Percentiles rank a stretch among this genome's conserved stretches.
Evolutionary conservation across 2,329 filamentous ascomycete genomes (phyloP).

Genomic region (Cladosporium oxysporum): DNA sequence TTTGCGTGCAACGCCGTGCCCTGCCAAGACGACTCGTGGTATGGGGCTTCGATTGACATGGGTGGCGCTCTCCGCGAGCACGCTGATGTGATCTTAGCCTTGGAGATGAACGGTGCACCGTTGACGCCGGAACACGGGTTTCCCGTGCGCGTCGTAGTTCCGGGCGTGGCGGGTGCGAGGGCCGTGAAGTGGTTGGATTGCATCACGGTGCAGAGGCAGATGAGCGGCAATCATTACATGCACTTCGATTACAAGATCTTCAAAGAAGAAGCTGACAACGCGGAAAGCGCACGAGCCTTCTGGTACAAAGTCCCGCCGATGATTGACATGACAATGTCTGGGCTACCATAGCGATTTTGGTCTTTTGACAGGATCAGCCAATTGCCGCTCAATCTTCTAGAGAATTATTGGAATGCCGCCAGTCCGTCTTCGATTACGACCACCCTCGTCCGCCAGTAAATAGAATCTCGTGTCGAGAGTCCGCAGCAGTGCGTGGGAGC

Average conservation of each 20-base stretch:
- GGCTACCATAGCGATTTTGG: too few species aligned
- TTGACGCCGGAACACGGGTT: constrained; percentile 67
- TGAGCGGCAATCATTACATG: constrained; percentile 58
- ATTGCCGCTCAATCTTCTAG: too few species aligned
- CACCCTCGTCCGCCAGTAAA: too few species aligned
- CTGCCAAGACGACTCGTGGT: constrained; percentile 61
- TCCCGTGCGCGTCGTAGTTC: constrained; percentile 62
- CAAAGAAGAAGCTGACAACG: constrained; percentile 52
- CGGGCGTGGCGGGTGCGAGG: constrained; percentile 65
- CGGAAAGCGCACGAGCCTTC: constrained; percentile 52
- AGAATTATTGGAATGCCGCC: too few species aligned
- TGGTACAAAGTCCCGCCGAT: constrained; percentile 61
- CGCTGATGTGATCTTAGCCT: constrained; percentile 65
- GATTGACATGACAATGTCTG: too few species aligned
- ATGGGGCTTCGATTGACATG: constrained; percentile 58
- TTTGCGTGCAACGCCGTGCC: constrained; percentile 57
- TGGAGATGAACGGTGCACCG: constrained; percentile 70
- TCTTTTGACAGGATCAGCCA: too few species aligned
- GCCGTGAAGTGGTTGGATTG: constrained; percentile 64
- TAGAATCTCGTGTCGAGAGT: too few species aligned
- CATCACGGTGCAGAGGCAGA: constrained; percentile 57
- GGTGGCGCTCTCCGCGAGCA: constrained; percentile 57
- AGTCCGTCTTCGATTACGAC: too few species aligned
- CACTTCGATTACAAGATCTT: constrained; percentile 63
- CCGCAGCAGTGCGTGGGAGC: too few species aligned